Base-by-base conservation (phyloP, 306 rosid genomes). In the Macrotyloma uniflorum region DNA sequence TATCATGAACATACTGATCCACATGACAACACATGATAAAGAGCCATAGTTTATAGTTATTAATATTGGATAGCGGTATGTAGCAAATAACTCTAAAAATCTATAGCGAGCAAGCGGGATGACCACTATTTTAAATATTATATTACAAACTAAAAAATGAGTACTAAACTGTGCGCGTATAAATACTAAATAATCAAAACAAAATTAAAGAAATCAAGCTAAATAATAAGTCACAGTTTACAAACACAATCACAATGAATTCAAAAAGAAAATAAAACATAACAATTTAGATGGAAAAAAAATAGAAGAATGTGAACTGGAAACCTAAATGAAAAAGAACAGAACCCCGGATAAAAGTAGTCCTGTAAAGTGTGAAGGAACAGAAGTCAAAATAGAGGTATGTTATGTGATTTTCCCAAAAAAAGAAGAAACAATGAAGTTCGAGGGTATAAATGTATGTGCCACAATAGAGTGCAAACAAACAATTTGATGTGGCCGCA, bases 1-100 rank as follows among this genome's bases (percentile, higher is more conserved):
- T 18, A 72, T 72, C 32, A 63, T 64, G 71, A 79, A 65, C 30
- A 72, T 79, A 72, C 61, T 49, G 38, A 65, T 53, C 74, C 26
- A 82, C 12, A 54, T 64, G 75, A 73, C 72, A 84, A 50, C 32
- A 45, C 53, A 10, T 57, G 64, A 57, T 24, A 24, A 23, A 57
- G n/a, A n/a, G 7, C 64, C 18, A 57, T 12, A 12, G 35, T 57
- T 23, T 23, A 57, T 57, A 24, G 64, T 57, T 11, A 57, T 24
- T 3, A 57, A 57, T 57, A 32, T 23, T 3, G 5, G 2, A 7
- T 32, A 16, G 67, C 9, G 3, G 0, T 0, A 7, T 0, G 5
- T 15, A 30, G 42, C 3, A 8, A 10, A 38, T 14, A 14, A 28
- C 67, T 61, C 67, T 30, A 1, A 61, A 61, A 30, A 59, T 2